These are phyloP conservation scores for Isabelozyma heimii DNA, from an alignment of 805 yeast genomes.

Conservation along the genomic window DNA sequence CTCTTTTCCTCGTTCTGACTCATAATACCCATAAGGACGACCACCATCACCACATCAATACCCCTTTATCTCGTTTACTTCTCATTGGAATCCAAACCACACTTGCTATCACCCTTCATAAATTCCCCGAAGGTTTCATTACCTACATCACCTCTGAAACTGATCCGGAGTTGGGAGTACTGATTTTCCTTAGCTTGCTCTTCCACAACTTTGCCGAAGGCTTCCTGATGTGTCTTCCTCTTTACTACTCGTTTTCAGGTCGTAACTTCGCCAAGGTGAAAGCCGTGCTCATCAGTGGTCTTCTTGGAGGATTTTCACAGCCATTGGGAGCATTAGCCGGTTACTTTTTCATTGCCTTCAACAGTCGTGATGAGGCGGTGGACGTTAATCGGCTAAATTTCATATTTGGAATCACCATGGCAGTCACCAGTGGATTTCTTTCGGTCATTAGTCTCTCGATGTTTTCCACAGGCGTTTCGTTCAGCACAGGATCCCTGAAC, in stretches of 20 bases:
- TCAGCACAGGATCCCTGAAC: conserved; percentile 65
- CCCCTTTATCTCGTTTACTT: conserved; percentile 74
- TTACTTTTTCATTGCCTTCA: conserved; percentile 41
- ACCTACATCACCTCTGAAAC: conserved; percentile 79
- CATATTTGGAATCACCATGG: conserved; percentile 62
- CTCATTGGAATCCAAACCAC: conserved; percentile 91
- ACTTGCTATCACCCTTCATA: conserved; percentile 82
- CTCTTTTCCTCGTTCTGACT: conserved; percentile 1
- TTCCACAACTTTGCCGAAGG: conserved; percentile 95
- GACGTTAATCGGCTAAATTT: conserved; percentile 32
- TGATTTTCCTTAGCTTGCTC: conserved; percentile 79
- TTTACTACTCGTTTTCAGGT: conserved; percentile 67
- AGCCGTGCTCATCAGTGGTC: conserved; percentile 64
- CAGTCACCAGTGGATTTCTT: conserved; percentile 80
- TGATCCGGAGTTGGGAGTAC: conserved; percentile 59
- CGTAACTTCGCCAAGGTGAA: conserved; percentile 43
- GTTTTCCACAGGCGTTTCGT: conserved; percentile 78
- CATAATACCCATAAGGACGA: conserved; percentile 34
- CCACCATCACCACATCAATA: conserved; percentile 78
- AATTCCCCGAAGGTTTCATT: conserved; percentile 92
- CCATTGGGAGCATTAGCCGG: conserved; percentile 87
- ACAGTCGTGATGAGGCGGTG: conserved; percentile 27
- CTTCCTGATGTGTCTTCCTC: conserved; percentile 87
- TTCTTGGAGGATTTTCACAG: conserved; percentile 81
- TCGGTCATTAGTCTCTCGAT: conserved; percentile 79